Conservation (phyloP, 495 filamentous ascomycete genomes). For the Tuber aestivum region DNA sequence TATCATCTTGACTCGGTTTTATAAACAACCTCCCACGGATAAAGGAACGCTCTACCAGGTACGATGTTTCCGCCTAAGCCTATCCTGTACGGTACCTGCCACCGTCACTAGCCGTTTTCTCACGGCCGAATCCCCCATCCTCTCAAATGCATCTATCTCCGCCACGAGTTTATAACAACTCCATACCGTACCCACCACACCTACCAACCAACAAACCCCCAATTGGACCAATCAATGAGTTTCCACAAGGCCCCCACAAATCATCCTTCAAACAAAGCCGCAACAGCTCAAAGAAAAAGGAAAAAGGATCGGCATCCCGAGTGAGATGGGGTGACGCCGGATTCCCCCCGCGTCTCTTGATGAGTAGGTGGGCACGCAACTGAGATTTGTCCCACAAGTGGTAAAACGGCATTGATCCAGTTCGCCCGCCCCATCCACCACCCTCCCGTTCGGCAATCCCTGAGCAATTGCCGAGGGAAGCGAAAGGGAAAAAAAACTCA, state of each 20-base stretch:
- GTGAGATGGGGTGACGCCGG: constrained; percentile 1
- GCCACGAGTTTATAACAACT: constrained; percentile 5
- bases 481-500: background rate
- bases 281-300: background rate
- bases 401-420: constrained; percentile 5
- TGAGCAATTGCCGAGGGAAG: background rate
- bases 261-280: constrained; percentile 3
- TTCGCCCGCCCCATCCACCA: background rate
- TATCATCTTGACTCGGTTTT: background rate
- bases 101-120: background rate
- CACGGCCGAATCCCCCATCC: background rate
- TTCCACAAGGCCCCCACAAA: constrained; percentile 3
- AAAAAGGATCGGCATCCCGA: background rate
- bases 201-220: background rate
- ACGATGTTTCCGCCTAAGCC: background rate
- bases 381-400: constrained; percentile 5
- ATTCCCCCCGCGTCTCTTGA: background rate
- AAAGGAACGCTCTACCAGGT: background rate
- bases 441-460: constrained; percentile 5
- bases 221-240: background rate
- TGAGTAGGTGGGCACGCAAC: background rate
- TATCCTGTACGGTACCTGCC: constrained; percentile 4
- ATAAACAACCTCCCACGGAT: background rate
- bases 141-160: background rate
- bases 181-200: background rate